Conservation (phyloP, 1,284 basidiomycete genomes). For the Rhodofomes roseus region DNA sequence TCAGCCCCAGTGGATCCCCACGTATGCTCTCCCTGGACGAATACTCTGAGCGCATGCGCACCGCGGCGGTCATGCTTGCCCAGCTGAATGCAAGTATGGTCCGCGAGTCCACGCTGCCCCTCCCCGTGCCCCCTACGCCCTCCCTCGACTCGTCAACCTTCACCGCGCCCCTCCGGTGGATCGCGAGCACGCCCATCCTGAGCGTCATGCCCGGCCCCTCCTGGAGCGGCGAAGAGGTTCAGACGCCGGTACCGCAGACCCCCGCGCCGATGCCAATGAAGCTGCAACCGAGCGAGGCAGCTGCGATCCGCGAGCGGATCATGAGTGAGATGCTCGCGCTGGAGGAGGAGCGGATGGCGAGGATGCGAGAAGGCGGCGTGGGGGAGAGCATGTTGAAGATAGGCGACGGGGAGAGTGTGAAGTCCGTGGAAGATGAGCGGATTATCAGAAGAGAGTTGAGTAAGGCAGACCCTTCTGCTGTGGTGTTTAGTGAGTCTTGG, state of each 20-base stretch:
- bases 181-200: constrained; percentile 18
- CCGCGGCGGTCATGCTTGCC: constrained; percentile 97
- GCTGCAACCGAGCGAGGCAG: constrained; percentile 77
- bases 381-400: constrained; percentile 55
- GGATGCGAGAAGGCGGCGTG: constrained; percentile 77
- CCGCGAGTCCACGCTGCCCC: constrained; percentile 42
- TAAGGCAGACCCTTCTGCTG: constrained; percentile 94
- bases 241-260: constrained; percentile 9
- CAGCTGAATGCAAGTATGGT: constrained; percentile 88
- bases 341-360: constrained; percentile 94
- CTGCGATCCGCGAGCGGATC: constrained; percentile 90
- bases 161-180: constrained; percentile 38
- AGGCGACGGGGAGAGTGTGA: constrained; percentile 39
- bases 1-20: constrained; percentile 6
- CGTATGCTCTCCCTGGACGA: constrained; percentile 76
- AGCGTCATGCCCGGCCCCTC: constrained; percentile 29
- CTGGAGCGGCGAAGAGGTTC: constrained; percentile 23
- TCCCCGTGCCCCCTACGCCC: constrained; percentile 32
- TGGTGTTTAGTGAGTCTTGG: constrained; percentile 97
- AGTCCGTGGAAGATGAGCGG: constrained; percentile 83
- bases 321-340: constrained; percentile 99
- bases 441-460: constrained; percentile 93
- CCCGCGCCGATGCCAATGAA: constrained; percentile 49
- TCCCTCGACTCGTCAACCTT: constrained; percentile 25
- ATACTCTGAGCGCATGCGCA: constrained; percentile 97